Evolutionary conservation across 2,329 filamentous ascomycete species (phyloP), one percentile per base, ranked within the genome.

Genomic region (Aspergillus aculeatus): DNA sequence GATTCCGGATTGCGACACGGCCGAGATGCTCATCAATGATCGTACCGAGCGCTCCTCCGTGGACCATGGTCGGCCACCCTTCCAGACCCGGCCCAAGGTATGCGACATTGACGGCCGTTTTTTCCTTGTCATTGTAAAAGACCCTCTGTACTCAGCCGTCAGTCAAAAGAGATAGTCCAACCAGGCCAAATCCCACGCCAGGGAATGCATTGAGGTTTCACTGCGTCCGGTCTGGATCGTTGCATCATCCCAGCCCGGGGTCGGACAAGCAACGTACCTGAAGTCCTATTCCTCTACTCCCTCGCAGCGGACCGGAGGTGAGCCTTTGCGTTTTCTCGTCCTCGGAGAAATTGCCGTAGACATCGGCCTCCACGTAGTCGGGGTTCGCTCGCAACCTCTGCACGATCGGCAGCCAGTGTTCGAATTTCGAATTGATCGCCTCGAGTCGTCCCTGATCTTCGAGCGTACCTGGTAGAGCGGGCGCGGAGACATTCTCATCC

Each of bases 61-160:
- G 90, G 54, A 86, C 85, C 47, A 90, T 80, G 12, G 84, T 83
- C 1, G 89, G 89, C 88, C 89, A 93, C 4, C 90, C 89, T 51
- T 82, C 79, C 21, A 89, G 70, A 1, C 80, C 84, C n/a, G 79
- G 73, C 6, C 90, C 90, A 56, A 92, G 82, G 79, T 82, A 89
- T 4, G 92, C 78, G n/a, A 92, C 80, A 53, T 81, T 83, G 11
- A 88, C 77, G 35, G 86, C 73, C 66, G 86, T 84, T 64, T 85
- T 81, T 6, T 86, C 84, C 31, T 73, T 73, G 3, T 77, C 69
- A 70, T 90, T 85, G 79, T 82, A 85, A 70, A 90, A 92, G 1
- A 89, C 75, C 66, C 84, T 82, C 78, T 91, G 84, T 19, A 48
- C 62, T 38, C 38, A 54, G 54, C 55, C 54, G 58, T 68, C 66